These are phyloP conservation scores for Cladophialophora bantiana DNA, from an alignment of 2,329 filamentous ascomycete species.

Conservation along the genomic window DNA sequence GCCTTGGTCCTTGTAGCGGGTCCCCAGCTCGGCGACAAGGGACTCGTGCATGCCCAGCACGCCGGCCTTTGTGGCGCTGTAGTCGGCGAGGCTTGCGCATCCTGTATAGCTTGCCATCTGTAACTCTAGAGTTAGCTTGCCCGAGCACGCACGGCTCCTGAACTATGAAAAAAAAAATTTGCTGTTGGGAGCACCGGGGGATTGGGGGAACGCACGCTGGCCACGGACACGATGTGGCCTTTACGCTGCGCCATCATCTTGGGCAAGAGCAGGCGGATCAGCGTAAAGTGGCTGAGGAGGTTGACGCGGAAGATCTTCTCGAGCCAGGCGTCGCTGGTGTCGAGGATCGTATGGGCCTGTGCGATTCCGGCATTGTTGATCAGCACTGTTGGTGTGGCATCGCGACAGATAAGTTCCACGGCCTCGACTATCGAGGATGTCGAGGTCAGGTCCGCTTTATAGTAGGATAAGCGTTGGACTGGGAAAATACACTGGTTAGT, in stretches of 20 bases:
- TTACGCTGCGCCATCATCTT: constrained; percentile 68
- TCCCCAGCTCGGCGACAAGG: constrained; percentile 64
- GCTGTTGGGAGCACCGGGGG: background rate
- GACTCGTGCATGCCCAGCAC: constrained; percentile 72
- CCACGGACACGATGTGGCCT: constrained; percentile 75
- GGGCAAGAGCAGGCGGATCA: constrained; percentile 70
- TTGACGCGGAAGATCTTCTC: constrained; percentile 76
- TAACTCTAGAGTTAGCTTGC: background rate
- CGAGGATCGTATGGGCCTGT: constrained; percentile 66
- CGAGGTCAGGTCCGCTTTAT: constrained; percentile 65
- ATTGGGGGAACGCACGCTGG: constrained; percentile 49
- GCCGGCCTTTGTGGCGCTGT: constrained; percentile 71
- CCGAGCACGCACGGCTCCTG: too few relatives aligned
- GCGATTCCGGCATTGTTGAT: constrained; percentile 75
- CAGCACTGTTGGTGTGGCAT: constrained; percentile 63
- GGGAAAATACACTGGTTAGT: background rate
- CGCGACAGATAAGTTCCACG: constrained; percentile 60
- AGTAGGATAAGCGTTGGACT: constrained; percentile 29
- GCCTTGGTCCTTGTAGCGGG: constrained; percentile 55
- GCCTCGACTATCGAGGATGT: constrained; percentile 62
- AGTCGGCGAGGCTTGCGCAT: constrained; percentile 71
- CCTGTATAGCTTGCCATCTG: constrained; percentile 66
- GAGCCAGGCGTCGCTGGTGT: constrained; percentile 64
- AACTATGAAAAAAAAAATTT: too few relatives aligned
- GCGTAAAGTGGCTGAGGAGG: constrained; percentile 70